Evolutionary conservation across 1,284 basidiomycete genomes (phyloP), one percentile per base, ranked within the genome.

Genomic region (Sporisorium graminicola): DNA sequence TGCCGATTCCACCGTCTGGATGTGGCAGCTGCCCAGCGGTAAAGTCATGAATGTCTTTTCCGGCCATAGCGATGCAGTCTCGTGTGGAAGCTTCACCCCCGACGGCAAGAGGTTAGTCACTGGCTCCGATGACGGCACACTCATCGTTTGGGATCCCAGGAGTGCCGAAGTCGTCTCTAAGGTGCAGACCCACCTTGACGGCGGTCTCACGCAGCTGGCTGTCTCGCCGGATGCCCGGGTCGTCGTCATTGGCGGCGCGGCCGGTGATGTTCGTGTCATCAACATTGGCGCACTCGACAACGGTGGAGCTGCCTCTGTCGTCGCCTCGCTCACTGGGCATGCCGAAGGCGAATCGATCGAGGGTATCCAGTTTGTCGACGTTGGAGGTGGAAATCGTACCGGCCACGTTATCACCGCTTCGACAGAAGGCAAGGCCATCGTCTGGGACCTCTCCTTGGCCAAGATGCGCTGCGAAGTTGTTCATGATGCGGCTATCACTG

Each of bases 11-110:
- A 97, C 93, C 5, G 91, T 96, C n/a, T 99, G 96, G 96, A 88
- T 99, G 82, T 99, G 95, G 95, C 93, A 97, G 87, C 87, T 99
- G 49, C 96, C 96, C 3, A 93, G 91, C 4, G 96, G 95, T 52
- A 92, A 91, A 79, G 94, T 91, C 53, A 95, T 98, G 93, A 94
- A 96, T 84, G 95, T 98, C 18, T 94, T 98, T 81, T 92, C 93
- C 2, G 94, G 94, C 2, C 96, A 99, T 87, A 92, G 91, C 2
- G 90, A 92, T 8, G 88, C 94, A 3, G 92, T 95, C 9, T 92
- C 94, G 42, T 93, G 92, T 74, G 95, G 95, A 33, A 90, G 92
- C 72, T 99, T 97, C 87, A 95, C 94, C 1, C 94, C 94, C 10
- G 94, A 96, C 83, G 93, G 82, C 49, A 82, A 74, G 65, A 59